Conservation (phyloP, 1,284 basidiomycete species). For the Austropuccinia psidii region DNA sequence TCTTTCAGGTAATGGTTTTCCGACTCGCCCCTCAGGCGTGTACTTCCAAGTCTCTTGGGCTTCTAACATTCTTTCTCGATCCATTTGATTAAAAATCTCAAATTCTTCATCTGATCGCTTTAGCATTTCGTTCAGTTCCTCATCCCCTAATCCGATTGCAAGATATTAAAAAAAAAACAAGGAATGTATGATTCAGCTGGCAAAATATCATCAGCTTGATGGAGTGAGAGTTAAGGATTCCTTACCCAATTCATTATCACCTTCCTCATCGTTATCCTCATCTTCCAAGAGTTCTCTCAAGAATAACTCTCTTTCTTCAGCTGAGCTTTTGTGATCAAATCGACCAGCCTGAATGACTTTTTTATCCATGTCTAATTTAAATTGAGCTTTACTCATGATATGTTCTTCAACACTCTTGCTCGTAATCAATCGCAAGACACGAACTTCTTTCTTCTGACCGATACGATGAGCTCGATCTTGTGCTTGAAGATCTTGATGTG, state of each 20-base stretch:
- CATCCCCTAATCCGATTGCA: slow-evolving; percentile 83
- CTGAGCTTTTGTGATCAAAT: slow-evolving; percentile 97
- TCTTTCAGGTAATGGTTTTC: slow-evolving; percentile 66
- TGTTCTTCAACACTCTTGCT: slow-evolving; percentile 98
- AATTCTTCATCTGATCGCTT: slow-evolving; percentile 76
- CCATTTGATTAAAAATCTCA: slow-evolving; percentile 73
- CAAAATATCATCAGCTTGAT: slow-evolving; percentile 44
- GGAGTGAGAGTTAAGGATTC: slow-evolving; percentile 58
- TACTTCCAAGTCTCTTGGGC: slow-evolving; percentile 62
- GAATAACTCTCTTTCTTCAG: slow-evolving; percentile 93
- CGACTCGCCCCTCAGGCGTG: slow-evolving; percentile 56
- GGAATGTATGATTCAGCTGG: neutral
- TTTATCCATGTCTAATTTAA: slow-evolving; percentile 97
- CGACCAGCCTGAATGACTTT: slow-evolving; percentile 99
- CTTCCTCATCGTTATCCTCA: slow-evolving; percentile 45
- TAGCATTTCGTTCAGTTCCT: slow-evolving; percentile 90
- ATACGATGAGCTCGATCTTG: slow-evolving; percentile 83
- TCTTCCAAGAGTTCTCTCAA: slow-evolving; percentile 57
- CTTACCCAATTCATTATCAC: slow-evolving; percentile 44
- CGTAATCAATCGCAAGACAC: slow-evolving; percentile 93
- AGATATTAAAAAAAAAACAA: neutral
- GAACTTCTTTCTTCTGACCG: slow-evolving; percentile 95
- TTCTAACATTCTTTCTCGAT: slow-evolving; percentile 70
- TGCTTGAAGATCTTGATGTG: slow-evolving; percentile 88
- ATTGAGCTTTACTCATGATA: slow-evolving; percentile 86